phyloP scores from a whole-genome alignment of 495 filamentous ascomycete species.

The Staphylotrichum tortipilum region DNA sequence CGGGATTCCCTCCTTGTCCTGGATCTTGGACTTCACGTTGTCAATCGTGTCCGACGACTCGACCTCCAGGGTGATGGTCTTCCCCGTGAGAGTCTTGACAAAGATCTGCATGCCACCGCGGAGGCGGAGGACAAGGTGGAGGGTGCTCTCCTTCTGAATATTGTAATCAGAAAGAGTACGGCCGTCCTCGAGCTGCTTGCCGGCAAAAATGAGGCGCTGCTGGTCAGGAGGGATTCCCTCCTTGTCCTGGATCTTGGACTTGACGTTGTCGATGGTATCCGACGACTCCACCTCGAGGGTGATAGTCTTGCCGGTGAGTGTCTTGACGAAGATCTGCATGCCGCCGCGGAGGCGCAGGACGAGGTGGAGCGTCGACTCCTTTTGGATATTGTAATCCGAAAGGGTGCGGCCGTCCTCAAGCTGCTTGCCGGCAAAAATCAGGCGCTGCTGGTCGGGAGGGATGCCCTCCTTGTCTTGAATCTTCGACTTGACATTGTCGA shows the following conservation, averaged over 20 bases:
- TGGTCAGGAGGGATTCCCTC: slow-evolving; percentile 93
- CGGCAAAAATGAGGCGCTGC: slow-evolving; percentile 91
- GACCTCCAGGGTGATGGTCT: slow-evolving; percentile 89
- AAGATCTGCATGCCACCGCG: slow-evolving; percentile 99
- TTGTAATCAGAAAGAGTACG: slow-evolving; percentile 87
- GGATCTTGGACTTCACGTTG: slow-evolving; percentile 91
- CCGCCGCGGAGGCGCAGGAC: slow-evolving; percentile 97
- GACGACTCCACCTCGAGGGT: slow-evolving; percentile 95
- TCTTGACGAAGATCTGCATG: slow-evolving; percentile 95
- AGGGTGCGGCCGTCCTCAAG: slow-evolving; percentile 94
- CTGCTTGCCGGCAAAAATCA: slow-evolving; percentile 98
- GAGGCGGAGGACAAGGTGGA: slow-evolving; percentile 92
- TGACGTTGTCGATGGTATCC: slow-evolving; percentile 95
- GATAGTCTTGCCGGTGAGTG: slow-evolving; percentile 94
- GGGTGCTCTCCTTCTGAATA: slow-evolving; percentile 96
- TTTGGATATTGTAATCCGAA: slow-evolving; percentile 98
- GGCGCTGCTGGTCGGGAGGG: slow-evolving; percentile 92
- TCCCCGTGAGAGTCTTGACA: slow-evolving; percentile 71
- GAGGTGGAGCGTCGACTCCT: slow-evolving; percentile 91
- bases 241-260: slow-evolving; percentile 77
- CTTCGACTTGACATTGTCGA: slow-evolving; percentile 98
- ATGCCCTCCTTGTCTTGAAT: slow-evolving; percentile 99
- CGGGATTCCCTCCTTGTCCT: slow-evolving; percentile 99
- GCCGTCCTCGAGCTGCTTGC: slow-evolving; percentile 88
- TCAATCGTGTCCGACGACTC: slow-evolving; percentile 89